Evolutionary conservation across 768 basidiomycete species (phyloP).

Genomic region (Suillus lakei): DNA sequence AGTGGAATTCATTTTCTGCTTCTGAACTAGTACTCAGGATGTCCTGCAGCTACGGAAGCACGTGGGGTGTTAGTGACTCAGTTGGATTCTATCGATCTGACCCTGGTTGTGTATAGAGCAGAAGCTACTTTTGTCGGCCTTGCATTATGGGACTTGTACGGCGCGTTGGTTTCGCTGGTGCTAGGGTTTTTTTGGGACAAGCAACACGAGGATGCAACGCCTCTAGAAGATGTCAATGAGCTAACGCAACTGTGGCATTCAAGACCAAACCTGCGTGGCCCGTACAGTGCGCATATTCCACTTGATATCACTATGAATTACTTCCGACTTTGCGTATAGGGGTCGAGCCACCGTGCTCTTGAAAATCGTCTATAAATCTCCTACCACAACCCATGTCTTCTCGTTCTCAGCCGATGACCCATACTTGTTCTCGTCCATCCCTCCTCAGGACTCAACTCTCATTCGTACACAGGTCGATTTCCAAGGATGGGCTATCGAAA

Average conservation of each 20-base stretch:
- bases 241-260: constrained; percentile 93
- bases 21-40: constrained; percentile 11
- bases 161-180: constrained; percentile 84
- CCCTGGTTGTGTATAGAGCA: constrained; percentile 92
- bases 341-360: constrained; percentile 92
- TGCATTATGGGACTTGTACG: constrained; percentile 93
- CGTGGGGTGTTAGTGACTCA: constrained; percentile 94
- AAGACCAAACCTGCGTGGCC: constrained; percentile 95
- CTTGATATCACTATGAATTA: constrained; percentile 17
- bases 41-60: constrained; percentile 69
- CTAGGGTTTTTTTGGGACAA: constrained; percentile 88
- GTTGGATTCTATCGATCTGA: constrained; percentile 96
- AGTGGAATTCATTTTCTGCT: constrained; percentile 33
- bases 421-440: constrained; percentile 80
- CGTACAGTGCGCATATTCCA: constrained; percentile 65
- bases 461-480: constrained; percentile 96
- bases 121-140: constrained; percentile 98
- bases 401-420: constrained; percentile 92
- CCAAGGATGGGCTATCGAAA: constrained; percentile 98
- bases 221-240: constrained; percentile 90
- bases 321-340: constrained; percentile 43
- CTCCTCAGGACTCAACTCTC: constrained; percentile 67
- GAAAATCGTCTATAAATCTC: constrained; percentile 96
- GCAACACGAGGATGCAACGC: constrained; percentile 81
- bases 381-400: constrained; percentile 93